phyloP scores from a whole-genome alignment of 495 filamentous ascomycete species.

The Glarea lozoyensis region DNA sequence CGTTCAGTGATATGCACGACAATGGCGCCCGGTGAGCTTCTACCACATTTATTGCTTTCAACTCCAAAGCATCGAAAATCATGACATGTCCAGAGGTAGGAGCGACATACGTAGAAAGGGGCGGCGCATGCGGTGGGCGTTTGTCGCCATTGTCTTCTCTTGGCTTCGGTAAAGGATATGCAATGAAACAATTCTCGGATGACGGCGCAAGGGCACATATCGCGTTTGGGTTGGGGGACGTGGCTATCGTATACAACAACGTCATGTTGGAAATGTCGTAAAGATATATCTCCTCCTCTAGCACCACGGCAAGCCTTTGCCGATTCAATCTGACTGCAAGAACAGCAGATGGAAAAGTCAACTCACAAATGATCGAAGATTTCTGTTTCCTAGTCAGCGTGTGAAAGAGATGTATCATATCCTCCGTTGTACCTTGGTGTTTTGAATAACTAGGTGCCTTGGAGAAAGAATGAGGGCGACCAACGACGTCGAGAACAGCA shows the following conservation, averaged over 20 bases:
- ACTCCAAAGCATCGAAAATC: conserved; percentile 77
- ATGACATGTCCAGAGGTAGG: conserved; percentile 89
- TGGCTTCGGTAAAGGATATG: conserved; percentile 85
- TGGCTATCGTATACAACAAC: conserved; percentile 79
- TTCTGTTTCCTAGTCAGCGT: conserved; percentile 53
- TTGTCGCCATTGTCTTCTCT: conserved; percentile 42
- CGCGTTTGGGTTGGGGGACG: conserved; percentile 83
- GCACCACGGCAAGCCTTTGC: conserved; percentile 83
- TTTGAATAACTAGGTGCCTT: conserved; percentile 83
- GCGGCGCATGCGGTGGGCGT: conserved; percentile 78
- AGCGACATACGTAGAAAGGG: conserved; percentile 60
- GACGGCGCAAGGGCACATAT: conserved; percentile 90
- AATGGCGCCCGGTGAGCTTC: conserved; percentile 93
- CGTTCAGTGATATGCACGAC: conserved; percentile 82
- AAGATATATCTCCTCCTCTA: conserved; percentile 93
- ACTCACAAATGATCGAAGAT: conserved; percentile 93
- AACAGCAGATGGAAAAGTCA: conserved; percentile 92
- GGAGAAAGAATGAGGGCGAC: conserved; percentile 89
- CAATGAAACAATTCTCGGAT: conserved; percentile 91
- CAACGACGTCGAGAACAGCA: conserved; percentile 98
- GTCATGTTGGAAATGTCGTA: conserved; percentile 99
- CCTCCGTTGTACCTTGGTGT: conserved; percentile 67
- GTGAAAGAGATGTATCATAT: conserved; percentile 6
- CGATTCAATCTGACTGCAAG: conserved; percentile 88
- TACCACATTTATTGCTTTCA: conserved; percentile 86